phyloP scores from a whole-genome alignment of 345 rosid species.

The Dipteronia dyeriana region DNA sequence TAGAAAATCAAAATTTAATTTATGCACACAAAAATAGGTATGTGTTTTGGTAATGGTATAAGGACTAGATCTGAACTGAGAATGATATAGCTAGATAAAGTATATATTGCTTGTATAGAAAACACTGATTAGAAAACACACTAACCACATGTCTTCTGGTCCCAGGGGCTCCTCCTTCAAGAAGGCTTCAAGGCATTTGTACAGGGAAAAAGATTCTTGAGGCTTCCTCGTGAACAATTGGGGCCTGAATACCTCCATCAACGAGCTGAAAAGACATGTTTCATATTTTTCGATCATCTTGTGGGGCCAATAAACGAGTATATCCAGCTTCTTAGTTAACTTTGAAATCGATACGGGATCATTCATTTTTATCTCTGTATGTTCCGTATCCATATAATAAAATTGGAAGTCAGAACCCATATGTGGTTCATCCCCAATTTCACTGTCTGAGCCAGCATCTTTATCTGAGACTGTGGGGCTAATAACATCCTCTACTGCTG shows the following conservation, averaged over 20 bases:
- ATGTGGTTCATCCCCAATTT: slow-evolving; percentile 32
- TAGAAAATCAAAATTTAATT: background rate
- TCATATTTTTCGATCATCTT: slow-evolving; percentile 50
- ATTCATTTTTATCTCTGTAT: slow-evolving; percentile 35
- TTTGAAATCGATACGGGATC: slow-evolving; percentile 23
- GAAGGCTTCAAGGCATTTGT: slow-evolving; percentile 74
- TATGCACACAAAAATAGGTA: background rate
- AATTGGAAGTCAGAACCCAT: slow-evolving; percentile 40
- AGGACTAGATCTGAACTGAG: background rate
- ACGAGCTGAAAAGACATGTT: slow-evolving; percentile 36
- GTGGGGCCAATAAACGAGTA: slow-evolving; percentile 50
- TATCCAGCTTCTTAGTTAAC: slow-evolving; percentile 28
- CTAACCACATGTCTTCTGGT: slow-evolving; percentile 83
- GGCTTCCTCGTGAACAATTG: slow-evolving; percentile 42
- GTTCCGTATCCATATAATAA: slow-evolving; percentile 16
- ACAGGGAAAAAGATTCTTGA: slow-evolving; percentile 56
- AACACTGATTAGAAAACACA: slow-evolving; percentile 6
- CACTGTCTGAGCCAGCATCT: slow-evolving; percentile 31
- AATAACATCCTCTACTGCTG: slow-evolving; percentile 37
- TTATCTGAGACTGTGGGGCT: slow-evolving; percentile 30
- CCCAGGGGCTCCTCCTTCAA: slow-evolving; percentile 77
- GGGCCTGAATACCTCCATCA: slow-evolving; percentile 56
- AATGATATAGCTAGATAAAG: background rate
- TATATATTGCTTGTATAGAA: background rate
- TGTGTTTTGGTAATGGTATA: background rate